Conservation (phyloP, 805 yeast genomes). For the Ogataea minuta region DNA sequence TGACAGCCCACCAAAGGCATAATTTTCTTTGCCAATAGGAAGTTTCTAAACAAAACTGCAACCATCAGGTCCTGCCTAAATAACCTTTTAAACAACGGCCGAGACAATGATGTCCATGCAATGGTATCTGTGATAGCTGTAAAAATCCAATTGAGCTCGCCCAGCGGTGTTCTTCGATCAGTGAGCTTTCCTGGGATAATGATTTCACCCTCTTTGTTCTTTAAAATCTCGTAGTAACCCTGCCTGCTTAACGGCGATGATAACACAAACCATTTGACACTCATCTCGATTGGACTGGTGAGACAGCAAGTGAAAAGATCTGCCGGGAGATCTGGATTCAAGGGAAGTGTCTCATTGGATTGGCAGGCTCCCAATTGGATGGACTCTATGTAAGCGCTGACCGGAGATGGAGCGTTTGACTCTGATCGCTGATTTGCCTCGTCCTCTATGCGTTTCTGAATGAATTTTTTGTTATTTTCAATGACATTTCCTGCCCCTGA, state of each 20-base stretch:
- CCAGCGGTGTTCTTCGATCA: slow-evolving; percentile 91
- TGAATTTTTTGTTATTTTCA: slow-evolving; percentile 83
- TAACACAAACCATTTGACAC: slow-evolving; percentile 87
- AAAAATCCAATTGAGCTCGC: slow-evolving; percentile 96
- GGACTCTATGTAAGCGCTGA: slow-evolving; percentile 74
- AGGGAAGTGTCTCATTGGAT: slow-evolving; percentile 80
- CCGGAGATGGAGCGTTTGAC: slow-evolving; percentile 53
- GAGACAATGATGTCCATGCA: slow-evolving; percentile 91
- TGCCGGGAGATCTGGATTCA: slow-evolving; percentile 94
- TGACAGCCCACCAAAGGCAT: slow-evolving; percentile 93
- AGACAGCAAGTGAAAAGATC: slow-evolving; percentile 94
- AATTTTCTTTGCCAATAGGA: slow-evolving; percentile 84
- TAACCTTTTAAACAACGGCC: slow-evolving; percentile 83
- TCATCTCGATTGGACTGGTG: slow-evolving; percentile 93
- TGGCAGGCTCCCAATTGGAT: slow-evolving; percentile 92
- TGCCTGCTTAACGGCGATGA: slow-evolving; percentile 63
- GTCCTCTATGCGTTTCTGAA: slow-evolving; percentile 84
- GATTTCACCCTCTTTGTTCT: slow-evolving; percentile 52
- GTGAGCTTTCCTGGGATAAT: slow-evolving; percentile 87
- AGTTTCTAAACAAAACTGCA: slow-evolving; percentile 92
- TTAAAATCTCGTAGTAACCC: slow-evolving; percentile 48
- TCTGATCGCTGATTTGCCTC: slow-evolving; percentile 65
- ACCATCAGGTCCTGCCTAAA: slow-evolving; percentile 96
- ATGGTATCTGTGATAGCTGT: slow-evolving; percentile 97
- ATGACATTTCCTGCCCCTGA: slow-evolving; percentile 93